phyloP scores from a whole-genome alignment of 2,329 filamentous ascomycete genomes.

The Cytospora chrysosperma region DNA sequence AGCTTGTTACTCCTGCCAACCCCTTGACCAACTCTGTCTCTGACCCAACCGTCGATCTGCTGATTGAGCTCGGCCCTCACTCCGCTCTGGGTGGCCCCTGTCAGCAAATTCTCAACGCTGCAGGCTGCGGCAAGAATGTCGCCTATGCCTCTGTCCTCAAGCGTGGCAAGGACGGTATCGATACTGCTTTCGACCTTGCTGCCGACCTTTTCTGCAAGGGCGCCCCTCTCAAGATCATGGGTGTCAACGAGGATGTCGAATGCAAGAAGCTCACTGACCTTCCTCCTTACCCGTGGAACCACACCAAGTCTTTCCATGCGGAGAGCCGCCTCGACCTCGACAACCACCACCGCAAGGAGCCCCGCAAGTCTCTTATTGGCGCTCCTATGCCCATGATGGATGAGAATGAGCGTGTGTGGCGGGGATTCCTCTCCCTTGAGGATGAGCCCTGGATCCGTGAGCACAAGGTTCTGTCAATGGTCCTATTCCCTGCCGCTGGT shows the following conservation, averaged over 20 bases:
- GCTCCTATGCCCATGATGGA: constrained; percentile 18
- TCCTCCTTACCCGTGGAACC: constrained; percentile 49
- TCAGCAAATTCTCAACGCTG: constrained; percentile 30
- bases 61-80: constrained; percentile 34
- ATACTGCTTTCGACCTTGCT: constrained; percentile 13
- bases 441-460: constrained; percentile 22
- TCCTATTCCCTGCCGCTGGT: constrained; percentile 20
- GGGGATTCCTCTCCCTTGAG: constrained; percentile 17
- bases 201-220: constrained; percentile 18
- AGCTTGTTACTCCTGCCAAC: constrained; percentile 18
- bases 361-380: constrained; percentile 13
- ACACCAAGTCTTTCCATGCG: constrained; percentile 32
- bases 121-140: constrained; percentile 12
- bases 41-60: constrained; percentile 31
- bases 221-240: constrained; percentile 25
- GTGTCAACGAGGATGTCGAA: constrained; percentile 33
- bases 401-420: constrained; percentile 20
- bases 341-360: constrained; percentile 38
- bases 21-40: neutral
- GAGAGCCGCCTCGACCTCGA: constrained; percentile 28
- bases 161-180: constrained; percentile 33
- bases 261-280: constrained; percentile 34
- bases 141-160: constrained; percentile 46
- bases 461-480: constrained; percentile 20
- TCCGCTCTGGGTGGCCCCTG: constrained; percentile 32